Base-by-base conservation (phyloP, 2,329 filamentous ascomycete species). In the Monosporascus sp. region DNA sequence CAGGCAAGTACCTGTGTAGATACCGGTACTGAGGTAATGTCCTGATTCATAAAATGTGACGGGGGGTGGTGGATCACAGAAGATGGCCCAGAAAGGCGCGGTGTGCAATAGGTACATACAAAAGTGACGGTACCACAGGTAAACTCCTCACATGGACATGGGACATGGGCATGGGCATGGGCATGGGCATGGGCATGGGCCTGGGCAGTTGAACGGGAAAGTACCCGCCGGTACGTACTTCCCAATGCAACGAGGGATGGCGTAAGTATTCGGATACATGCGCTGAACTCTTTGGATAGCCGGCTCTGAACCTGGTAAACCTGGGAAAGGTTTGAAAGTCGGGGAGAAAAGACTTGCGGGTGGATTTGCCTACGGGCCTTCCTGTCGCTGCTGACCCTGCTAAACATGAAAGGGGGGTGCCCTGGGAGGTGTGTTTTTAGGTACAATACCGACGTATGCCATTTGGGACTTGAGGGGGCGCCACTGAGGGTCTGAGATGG, bases 51-150 rank as follows among this genome's bases (percentile, higher is more conserved):
- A 35, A 35, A 35, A 35, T 35, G 31, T 35, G 31, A 35, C 31
- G 31, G 31, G 26, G 9, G 1, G 9, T 35, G 48, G 58, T 61
- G 59, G 59, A 61, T 55, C 58, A 53, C 54, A 53, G 48, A 58
- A 59, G 52, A 52, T 60, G 62, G 63, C 51, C 52, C 41, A 59
- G 53, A 64, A 64, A 64, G 60, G 59, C 63, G 63, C 64, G 61
- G 63, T 65, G 63, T 61, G 58, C 52, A 60, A 58, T 37, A 49
- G 48, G 22, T 46, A 46, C 43, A 19, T 41, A 41, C 20, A 31
- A 19, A 56, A 61, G 58, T 52, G 19, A 43, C 19, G 5, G 19
- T 19, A 19, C 17, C 5, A 24, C 5, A 11, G 19, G 17, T 4
- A 19, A 7, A 11, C 9, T 24, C 11, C 40, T 40, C 16, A 40